These are phyloP conservation scores for Didymella arachidicola DNA, from an alignment of 2,329 filamentous ascomycete genomes.

Conservation along the genomic window DNA sequence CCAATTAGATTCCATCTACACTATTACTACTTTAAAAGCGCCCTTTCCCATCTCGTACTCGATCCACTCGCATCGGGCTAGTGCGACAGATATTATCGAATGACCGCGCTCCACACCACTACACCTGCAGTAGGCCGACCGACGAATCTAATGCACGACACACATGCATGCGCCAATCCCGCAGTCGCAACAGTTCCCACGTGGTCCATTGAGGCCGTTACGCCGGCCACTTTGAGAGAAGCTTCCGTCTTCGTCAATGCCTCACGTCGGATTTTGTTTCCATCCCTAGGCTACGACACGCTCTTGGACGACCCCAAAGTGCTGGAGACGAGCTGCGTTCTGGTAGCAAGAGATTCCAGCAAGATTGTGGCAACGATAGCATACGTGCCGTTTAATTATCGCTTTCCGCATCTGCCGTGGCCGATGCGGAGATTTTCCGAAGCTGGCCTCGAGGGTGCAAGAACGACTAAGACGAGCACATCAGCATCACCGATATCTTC, in stretches of 20 bases:
- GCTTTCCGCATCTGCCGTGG: conserved; percentile 5
- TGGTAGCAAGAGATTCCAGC: neutral
- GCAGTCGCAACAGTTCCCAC: neutral
- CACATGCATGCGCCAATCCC: conserved; percentile 8
- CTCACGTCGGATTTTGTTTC: conserved; percentile 19
- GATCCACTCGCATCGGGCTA: neutral
- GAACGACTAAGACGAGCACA: neutral
- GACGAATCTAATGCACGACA: conserved; percentile 8
- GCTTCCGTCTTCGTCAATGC: conserved; percentile 16
- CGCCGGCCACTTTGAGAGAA: conserved; percentile 1
- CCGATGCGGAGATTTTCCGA: neutral
- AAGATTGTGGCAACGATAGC: conserved; percentile 2
- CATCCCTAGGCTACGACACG: conserved; percentile 6
- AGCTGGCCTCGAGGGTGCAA: neutral
- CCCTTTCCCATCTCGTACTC: neutral
- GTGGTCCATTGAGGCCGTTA: conserved; percentile 18
- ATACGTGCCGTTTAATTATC: conserved; percentile 13
- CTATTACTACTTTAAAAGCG: neutral
- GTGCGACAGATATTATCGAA: conserved; percentile 1
- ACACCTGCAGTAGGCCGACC: conserved; percentile 5
- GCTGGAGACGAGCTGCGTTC: conserved; percentile 1
- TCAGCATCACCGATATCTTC: neutral
- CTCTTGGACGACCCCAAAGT: conserved; percentile 1
- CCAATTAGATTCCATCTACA: neutral
- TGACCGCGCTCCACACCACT: conserved; percentile 5